phyloP scores from a whole-genome alignment of 2,329 filamentous ascomycete genomes.

The Penicillium sp. region DNA sequence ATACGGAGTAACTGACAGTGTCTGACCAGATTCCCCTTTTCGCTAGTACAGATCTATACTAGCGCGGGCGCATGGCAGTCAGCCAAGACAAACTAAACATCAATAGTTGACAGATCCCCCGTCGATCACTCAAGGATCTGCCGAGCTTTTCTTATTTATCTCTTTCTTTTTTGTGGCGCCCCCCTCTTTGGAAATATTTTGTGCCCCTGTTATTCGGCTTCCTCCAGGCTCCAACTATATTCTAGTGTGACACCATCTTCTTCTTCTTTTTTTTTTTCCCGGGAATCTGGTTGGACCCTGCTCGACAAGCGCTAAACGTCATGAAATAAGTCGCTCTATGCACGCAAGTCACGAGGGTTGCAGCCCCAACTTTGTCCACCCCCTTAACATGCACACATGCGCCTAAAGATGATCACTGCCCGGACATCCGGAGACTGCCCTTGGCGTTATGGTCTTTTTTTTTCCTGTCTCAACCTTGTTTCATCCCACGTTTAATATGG shows the following conservation, averaged over 20 bases:
- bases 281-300: slow-evolving; percentile 13
- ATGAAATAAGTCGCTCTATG: slow-evolving; percentile 21
- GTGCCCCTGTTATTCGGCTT: not conserved
- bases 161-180: slow-evolving; percentile 10
- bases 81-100: slow-evolving; percentile 36
- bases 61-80: slow-evolving; percentile 22
- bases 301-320: slow-evolving; percentile 21
- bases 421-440: not conserved
- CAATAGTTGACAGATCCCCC: slow-evolving; percentile 40
- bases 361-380: not conserved
- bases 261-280: slow-evolving; percentile 8
- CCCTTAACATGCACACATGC: slow-evolving; percentile 4
- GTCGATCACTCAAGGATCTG: slow-evolving; percentile 37
- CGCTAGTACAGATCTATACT: slow-evolving; percentile 7
- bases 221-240: slow-evolving; percentile 7
- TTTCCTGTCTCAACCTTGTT: not conserved
- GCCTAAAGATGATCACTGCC: not conserved
- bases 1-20: slow-evolving; percentile 6
- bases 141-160: slow-evolving; percentile 21
- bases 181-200: not conserved
- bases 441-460: not conserved
- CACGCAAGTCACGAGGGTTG: slow-evolving; percentile 23
- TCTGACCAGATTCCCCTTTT: not conserved
- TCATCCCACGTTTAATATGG: not conserved
- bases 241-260: slow-evolving; percentile 10